Base-by-base conservation (phyloP, 495 filamentous ascomycete species). In the Bacidia rubella region DNA sequence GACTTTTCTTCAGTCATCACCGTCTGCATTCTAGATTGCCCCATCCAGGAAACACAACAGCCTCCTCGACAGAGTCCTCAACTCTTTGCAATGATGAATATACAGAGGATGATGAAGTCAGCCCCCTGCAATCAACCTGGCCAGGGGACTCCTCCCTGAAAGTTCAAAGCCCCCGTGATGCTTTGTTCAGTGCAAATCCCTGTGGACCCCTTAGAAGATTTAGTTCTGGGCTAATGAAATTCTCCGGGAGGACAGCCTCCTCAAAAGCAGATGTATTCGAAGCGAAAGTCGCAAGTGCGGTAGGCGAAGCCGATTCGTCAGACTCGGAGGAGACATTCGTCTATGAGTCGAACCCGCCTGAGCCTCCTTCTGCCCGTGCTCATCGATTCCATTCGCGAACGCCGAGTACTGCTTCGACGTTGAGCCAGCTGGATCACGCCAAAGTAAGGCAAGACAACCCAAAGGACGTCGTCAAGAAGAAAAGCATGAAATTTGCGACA, bases 201-300 rank as follows among this genome's bases (percentile, higher is more conserved):
- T 21, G 21, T 41, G 22, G 42, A 29, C 25, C 40, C 12, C 32
- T 12, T n/a, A 54, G 50, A 23, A 32, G 17, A 51, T 56, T 51
- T 39, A 68, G 66, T 66, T 66, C 52, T 55, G 57, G 75, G 64
- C 75, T 81, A 72, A 82, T 72, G 51, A 63, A 63, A 63, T 56
- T 50, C 62, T 60, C 54, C 67, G 67, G 62, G 54, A 67, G 70
- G 27, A 60, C 63, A 79, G 87, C 85, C 43, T 95, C 93, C 22
- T 94, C 89, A 57, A 97, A 96, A 72, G 90, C 93, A 57, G 92
- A 98, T 67, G 87, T 98, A 44, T 98, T 98, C 66, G 92, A 96
- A 69, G 86, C 86, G 50, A 94, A 92, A 68, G 85, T 98, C 32
- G 93, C 92, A 32, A 95, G 82, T 63, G 90, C 90, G 2, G 87